Conservation (phyloP, 2,329 filamentous ascomycete species). For the Botrytis fragariae region DNA sequence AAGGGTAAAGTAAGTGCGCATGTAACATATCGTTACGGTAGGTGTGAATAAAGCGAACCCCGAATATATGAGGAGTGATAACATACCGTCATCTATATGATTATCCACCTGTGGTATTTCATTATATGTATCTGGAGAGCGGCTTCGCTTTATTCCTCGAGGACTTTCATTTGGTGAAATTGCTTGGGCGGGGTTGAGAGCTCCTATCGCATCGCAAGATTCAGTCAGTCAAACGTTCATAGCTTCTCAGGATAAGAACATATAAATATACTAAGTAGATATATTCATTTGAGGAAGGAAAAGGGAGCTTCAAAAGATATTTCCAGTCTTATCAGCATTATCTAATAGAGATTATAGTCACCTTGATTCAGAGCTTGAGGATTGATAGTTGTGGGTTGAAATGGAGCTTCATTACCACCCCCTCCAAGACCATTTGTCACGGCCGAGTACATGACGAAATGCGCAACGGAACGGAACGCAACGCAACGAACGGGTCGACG, state of each 20-base stretch:
- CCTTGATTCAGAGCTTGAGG: constrained; percentile 22
- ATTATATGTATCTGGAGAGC: constrained; percentile 62
- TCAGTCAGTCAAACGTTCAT: constrained; percentile 3
- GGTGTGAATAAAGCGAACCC: constrained; percentile 25
- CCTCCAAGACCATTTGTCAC: constrained; percentile 22
- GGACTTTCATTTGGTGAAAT: constrained; percentile 54
- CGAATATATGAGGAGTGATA: constrained; percentile 29
- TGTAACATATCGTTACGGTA: constrained; percentile 34
- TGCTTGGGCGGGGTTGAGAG: constrained; percentile 39
- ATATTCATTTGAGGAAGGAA: not conserved
- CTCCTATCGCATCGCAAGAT: constrained; percentile 26
- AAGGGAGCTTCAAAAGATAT: not conserved
- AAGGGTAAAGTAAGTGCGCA: constrained; percentile 25
- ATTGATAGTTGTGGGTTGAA: constrained; percentile 21
- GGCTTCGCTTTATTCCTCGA: constrained; percentile 75
- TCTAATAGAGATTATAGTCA: not conserved
- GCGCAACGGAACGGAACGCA: constrained; percentile 14
- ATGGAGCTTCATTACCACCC: constrained; percentile 18
- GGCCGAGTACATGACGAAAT: constrained; percentile 22
- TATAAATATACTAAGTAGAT: not conserved
- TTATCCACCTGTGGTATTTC: constrained; percentile 52
- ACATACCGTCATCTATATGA: constrained; percentile 74
- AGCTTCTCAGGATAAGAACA: not conserved
- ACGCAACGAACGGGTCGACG: not conserved
- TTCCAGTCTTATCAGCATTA: not conserved